Conservation (phyloP, 371 early-diverging fungal species). For the Saksenaea oblongispora region DNA sequence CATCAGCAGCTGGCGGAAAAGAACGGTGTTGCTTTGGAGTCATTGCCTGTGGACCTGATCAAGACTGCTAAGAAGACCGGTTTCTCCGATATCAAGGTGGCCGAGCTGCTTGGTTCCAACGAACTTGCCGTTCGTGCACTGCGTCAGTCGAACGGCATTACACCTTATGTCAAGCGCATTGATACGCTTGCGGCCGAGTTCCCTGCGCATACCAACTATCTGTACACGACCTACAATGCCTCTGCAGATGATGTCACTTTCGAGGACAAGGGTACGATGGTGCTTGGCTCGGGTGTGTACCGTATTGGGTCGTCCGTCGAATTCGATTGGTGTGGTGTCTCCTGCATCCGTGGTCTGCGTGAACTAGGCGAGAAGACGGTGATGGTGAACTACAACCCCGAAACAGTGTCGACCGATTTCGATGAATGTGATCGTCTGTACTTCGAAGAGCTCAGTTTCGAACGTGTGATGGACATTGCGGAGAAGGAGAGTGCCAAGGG, state of each 20-base stretch:
- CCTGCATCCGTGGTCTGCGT: conserved; percentile 80
- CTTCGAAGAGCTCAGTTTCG: conserved; percentile 89
- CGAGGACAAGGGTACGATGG: conserved; percentile 87
- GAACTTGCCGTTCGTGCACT: conserved; percentile 68
- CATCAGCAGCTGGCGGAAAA: conserved; percentile 51
- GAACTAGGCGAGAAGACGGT: conserved; percentile 80
- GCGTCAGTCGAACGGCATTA: conserved; percentile 69
- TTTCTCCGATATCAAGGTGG: conserved; percentile 89
- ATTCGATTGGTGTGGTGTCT: conserved; percentile 94
- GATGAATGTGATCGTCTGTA: conserved; percentile 95
- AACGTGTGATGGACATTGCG: conserved; percentile 93
- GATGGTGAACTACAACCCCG: conserved; percentile 98
- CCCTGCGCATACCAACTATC: conserved; percentile 91
- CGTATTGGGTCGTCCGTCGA: conserved; percentile 94
- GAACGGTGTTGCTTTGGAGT: conserved; percentile 42
- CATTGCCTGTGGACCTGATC: conserved; percentile 56
- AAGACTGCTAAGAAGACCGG: conserved; percentile 81
- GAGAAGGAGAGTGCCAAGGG: conserved; percentile 81
- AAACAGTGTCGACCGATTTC: conserved; percentile 95
- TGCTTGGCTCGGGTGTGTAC: conserved; percentile 95
- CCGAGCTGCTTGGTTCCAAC: conserved; percentile 53
- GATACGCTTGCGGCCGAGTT: conserved; percentile 94
- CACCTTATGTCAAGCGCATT: conserved; percentile 89
- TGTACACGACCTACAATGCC: conserved; percentile 94
- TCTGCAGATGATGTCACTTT: conserved; percentile 80